Conservation (phyloP, 495 filamentous ascomycete species). For the Wilcoxina mikolae region DNA sequence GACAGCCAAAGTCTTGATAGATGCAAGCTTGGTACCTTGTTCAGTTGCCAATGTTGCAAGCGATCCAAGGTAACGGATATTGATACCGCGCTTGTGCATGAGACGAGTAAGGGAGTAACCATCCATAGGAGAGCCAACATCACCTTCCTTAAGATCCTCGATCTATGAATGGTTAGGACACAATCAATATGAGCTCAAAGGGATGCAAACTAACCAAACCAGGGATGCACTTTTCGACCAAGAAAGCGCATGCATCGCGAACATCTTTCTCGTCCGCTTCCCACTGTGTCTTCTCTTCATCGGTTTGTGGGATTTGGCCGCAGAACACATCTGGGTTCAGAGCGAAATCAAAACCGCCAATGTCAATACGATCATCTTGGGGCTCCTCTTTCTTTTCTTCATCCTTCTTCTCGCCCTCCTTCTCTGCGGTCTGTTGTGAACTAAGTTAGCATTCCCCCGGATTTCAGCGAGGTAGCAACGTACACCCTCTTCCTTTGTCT, state of each 20-base stretch:
- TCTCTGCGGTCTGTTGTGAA: slow-evolving; percentile 20
- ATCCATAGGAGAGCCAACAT: slow-evolving; percentile 96
- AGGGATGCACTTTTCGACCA: slow-evolving; percentile 60
- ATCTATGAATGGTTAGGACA: slow-evolving; percentile 35
- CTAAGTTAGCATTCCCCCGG: not conserved
- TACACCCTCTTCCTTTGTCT: slow-evolving; percentile 20
- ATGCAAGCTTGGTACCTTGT: slow-evolving; percentile 54
- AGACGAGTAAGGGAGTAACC: slow-evolving; percentile 75
- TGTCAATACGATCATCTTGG: slow-evolving; percentile 49
- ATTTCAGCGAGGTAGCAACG: too few species aligned
- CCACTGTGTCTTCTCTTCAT: slow-evolving; percentile 76
- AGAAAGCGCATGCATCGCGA: slow-evolving; percentile 62
- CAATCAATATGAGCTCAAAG: not conserved
- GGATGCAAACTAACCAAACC: slow-evolving; percentile 34
- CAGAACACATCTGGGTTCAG: slow-evolving; percentile 94
- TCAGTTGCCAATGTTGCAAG: slow-evolving; percentile 53
- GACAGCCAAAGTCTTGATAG: slow-evolving; percentile 56
- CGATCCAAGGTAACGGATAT: slow-evolving; percentile 85
- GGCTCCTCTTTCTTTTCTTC: slow-evolving; percentile 24
- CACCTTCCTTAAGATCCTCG: slow-evolving; percentile 74
- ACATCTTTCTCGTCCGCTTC: slow-evolving; percentile 80
- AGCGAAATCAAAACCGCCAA: slow-evolving; percentile 69
- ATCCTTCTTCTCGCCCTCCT: slow-evolving; percentile 10
- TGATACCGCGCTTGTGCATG: slow-evolving; percentile 94
- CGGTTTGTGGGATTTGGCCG: slow-evolving; percentile 76